Percentiles rank a stretch among this genome's conserved stretches.
These are phyloP conservation scores for Pyrrhoderma noxium DNA, from an alignment of 1,284 basidiomycete genomes.

Conservation along the genomic window DNA sequence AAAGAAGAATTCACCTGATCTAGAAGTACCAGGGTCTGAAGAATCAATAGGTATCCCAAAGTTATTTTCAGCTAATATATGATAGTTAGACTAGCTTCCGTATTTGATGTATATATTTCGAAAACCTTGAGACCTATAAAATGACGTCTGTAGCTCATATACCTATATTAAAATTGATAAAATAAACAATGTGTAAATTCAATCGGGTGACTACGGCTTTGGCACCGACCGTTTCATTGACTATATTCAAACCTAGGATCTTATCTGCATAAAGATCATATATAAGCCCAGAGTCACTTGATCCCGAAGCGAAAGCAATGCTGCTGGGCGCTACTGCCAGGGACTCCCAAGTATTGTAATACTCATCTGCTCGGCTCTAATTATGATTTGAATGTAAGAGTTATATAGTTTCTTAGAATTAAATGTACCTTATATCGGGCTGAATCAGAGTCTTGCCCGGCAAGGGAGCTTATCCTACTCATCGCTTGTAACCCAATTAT, in stretches of 20 bases:
- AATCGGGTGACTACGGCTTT: not conserved
- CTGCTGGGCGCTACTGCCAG: constrained; percentile 16
- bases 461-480: constrained; percentile 30
- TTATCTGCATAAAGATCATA: constrained; percentile 44
- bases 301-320: constrained; percentile 26
- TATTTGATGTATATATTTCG: not conserved
- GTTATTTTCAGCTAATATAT: constrained; percentile 4
- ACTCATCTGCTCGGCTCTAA: constrained; percentile 1
- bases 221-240: constrained; percentile 20
- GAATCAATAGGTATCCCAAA: constrained; percentile 25
- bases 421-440: constrained; percentile 25
- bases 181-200: not conserved
- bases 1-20: constrained; percentile 21
- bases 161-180: not conserved
- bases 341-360: constrained; percentile 3
- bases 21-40: constrained; percentile 17
- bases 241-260: constrained; percentile 26
- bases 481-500: constrained; percentile 37
- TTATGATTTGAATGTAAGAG: not conserved
- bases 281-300: constrained; percentile 30
- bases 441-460: constrained; percentile 23
- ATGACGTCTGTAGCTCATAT: constrained; percentile 9
- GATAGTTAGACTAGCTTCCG: constrained; percentile 3
- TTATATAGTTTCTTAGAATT: constrained; percentile 24
- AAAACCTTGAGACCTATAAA: constrained; percentile 8